Evolutionary conservation across 2,329 filamentous ascomycete species (phyloP).

Genomic region (Aureobasidium sp.): DNA sequence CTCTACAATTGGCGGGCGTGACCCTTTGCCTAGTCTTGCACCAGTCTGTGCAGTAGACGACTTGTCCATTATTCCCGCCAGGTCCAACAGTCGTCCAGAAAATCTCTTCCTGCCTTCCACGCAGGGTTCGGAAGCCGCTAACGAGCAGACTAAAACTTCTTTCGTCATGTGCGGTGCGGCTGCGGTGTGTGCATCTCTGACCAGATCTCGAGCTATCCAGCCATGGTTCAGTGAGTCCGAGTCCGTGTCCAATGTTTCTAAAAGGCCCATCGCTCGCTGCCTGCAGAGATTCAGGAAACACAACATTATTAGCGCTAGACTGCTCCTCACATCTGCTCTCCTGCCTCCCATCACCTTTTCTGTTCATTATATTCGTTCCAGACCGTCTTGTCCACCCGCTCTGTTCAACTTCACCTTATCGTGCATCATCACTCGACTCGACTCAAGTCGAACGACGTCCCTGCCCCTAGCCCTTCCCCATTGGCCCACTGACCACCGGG

Average conservation of each 20-base stretch:
- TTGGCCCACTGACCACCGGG: conserved; percentile 6
- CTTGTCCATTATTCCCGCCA: conserved; percentile 11
- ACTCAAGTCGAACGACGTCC: conserved; percentile 12
- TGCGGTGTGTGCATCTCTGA: conserved; percentile 14
- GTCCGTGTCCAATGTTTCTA: conserved; percentile 15
- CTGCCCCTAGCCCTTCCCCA: background rate
- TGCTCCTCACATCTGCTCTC: background rate
- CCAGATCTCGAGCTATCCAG: conserved; percentile 12
- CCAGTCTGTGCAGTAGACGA: conserved; percentile 14
- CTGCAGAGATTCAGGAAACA: conserved; percentile 9
- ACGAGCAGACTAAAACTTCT: conserved; percentile 11
- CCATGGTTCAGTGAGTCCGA: conserved; percentile 9
- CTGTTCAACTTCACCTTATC: conserved; percentile 1
- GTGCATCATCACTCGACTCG: conserved; percentile 7
- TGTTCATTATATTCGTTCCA: conserved; percentile 3
- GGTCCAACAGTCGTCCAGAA: conserved; percentile 11
- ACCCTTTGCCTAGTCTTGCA: background rate
- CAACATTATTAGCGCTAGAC: conserved; percentile 6
- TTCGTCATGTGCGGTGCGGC: conserved; percentile 15
- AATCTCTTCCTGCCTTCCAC: conserved; percentile 10
- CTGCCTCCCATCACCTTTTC: background rate
- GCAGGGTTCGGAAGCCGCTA: conserved; percentile 14
- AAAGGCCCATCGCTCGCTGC: conserved; percentile 13
- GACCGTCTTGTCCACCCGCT: background rate
- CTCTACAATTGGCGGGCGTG: conserved; percentile 2